Evolutionary conservation across 2,329 filamentous ascomycete genomes (phyloP).

Genomic region (Nigrospora oryzae): DNA sequence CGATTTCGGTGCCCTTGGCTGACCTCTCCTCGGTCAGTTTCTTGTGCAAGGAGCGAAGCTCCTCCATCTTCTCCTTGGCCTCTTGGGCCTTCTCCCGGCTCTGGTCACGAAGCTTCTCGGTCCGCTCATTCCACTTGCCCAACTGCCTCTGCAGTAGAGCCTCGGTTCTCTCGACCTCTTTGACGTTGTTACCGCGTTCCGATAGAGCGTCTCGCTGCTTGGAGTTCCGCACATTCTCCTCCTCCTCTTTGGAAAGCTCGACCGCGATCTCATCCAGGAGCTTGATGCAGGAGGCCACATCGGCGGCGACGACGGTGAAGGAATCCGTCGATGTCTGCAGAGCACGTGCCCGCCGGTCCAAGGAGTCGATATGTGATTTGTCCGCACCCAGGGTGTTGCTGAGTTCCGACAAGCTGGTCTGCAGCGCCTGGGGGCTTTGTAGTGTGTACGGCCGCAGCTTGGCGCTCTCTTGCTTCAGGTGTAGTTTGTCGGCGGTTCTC

Average conservation of each 20-base stretch:
- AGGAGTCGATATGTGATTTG: slow-evolving; percentile 74
- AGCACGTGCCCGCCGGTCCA: slow-evolving; percentile 81
- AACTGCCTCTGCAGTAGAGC: slow-evolving; percentile 76
- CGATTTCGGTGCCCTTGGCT: slow-evolving; percentile 86
- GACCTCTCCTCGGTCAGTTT: slow-evolving; percentile 75
- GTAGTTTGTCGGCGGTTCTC: slow-evolving; percentile 60
- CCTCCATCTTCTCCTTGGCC: slow-evolving; percentile 85
- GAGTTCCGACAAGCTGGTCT: slow-evolving; percentile 73
- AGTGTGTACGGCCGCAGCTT: slow-evolving; percentile 89
- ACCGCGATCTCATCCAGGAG: slow-evolving; percentile 77
- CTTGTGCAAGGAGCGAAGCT: slow-evolving; percentile 71
- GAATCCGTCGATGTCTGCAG: slow-evolving; percentile 89
- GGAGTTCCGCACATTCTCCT: slow-evolving; percentile 72
- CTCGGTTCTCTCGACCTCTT: slow-evolving; percentile 86
- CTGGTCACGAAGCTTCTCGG: slow-evolving; percentile 72
- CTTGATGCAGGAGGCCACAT: slow-evolving; percentile 82
- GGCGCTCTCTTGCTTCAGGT: slow-evolving; percentile 72
- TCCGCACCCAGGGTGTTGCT: slow-evolving; percentile 70
- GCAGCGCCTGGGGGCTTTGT: slow-evolving; percentile 76
- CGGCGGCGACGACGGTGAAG: slow-evolving; percentile 73
- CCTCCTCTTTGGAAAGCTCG: slow-evolving; percentile 87
- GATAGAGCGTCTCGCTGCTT: slow-evolving; percentile 80
- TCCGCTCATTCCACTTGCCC: slow-evolving; percentile 77
- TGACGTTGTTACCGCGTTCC: slow-evolving; percentile 80
- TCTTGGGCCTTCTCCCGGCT: slow-evolving; percentile 73